Conservation (phyloP, 2,329 filamentous ascomycete species). For the Xylariaceae sp. region DNA sequence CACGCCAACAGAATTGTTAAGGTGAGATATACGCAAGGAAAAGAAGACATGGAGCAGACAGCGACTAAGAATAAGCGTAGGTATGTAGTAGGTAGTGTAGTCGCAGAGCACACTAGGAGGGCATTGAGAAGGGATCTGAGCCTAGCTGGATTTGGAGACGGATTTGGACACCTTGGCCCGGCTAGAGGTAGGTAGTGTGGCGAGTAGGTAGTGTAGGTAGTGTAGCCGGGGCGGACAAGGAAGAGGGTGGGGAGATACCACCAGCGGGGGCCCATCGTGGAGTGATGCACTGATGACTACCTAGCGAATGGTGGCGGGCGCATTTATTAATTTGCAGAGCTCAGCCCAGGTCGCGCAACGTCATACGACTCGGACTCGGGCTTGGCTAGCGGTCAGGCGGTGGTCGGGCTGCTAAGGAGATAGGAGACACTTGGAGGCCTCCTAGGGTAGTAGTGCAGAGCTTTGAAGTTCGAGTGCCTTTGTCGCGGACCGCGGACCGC, state of each 20-base stretch:
- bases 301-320: slow-evolving; percentile 17
- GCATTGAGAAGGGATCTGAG: background rate
- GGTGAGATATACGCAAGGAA: background rate
- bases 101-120: background rate
- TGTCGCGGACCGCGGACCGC: background rate
- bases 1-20: slow-evolving; percentile 1
- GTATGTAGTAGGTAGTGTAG: background rate
- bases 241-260: slow-evolving; percentile 7
- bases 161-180: background rate
- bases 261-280: slow-evolving; percentile 16
- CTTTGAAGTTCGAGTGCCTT: too few species aligned
- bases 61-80: background rate
- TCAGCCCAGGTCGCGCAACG: slow-evolving; percentile 15
- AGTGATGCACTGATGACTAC: background rate
- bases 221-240: slow-evolving; percentile 6
- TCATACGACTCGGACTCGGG: slow-evolving; percentile 13
- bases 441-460: background rate
- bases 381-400: slow-evolving; percentile 5
- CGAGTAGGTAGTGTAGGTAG: too few species aligned
- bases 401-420: background rate
- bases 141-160: background rate
- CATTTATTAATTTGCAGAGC: slow-evolving; percentile 3
- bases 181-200: background rate
- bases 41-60: background rate
- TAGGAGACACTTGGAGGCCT: slow-evolving; percentile 10